Conservation (phyloP, 306 rosid genomes). For the Vigna unguiculata region DNA sequence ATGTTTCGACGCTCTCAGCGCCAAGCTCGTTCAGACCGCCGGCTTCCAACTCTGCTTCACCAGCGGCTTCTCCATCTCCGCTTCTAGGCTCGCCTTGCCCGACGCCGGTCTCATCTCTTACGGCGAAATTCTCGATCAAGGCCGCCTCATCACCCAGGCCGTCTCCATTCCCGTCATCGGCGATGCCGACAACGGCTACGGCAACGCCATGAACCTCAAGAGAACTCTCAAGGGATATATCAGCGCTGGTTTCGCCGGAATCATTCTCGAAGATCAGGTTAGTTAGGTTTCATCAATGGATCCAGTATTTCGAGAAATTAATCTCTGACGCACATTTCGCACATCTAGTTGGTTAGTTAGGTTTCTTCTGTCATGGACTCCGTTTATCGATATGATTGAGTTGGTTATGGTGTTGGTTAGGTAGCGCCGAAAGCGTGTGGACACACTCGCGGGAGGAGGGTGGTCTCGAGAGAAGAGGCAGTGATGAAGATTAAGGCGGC, state of each 20-base stretch:
- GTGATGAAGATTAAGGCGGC: slow-evolving; percentile 82
- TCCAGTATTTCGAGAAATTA: neutral
- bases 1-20: slow-evolving; percentile 92
- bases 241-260: slow-evolving; percentile 84
- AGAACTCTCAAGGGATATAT: slow-evolving; percentile 85
- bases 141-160: slow-evolving; percentile 72
- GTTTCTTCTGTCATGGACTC: neutral
- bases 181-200: slow-evolving; percentile 92
- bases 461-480: slow-evolving; percentile 80
- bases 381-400: neutral
- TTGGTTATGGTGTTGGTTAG: slow-evolving; percentile 37
- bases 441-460: slow-evolving; percentile 85
- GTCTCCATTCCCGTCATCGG: slow-evolving; percentile 88
- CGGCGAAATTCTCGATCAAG: slow-evolving; percentile 88
- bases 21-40: slow-evolving; percentile 77
- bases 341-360: neutral
- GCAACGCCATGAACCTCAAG: slow-evolving; percentile 90
- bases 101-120: slow-evolving; percentile 87
- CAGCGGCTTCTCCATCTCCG: slow-evolving; percentile 83
- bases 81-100: slow-evolving; percentile 79
- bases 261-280: slow-evolving; percentile 92
- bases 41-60: slow-evolving; percentile 81
- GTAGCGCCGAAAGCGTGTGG: slow-evolving; percentile 91
- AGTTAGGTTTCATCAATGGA: neutral
- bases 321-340: too few species aligned